Conservation (phyloP, 331 rosid genomes). For the Spiraea crenata region DNA sequence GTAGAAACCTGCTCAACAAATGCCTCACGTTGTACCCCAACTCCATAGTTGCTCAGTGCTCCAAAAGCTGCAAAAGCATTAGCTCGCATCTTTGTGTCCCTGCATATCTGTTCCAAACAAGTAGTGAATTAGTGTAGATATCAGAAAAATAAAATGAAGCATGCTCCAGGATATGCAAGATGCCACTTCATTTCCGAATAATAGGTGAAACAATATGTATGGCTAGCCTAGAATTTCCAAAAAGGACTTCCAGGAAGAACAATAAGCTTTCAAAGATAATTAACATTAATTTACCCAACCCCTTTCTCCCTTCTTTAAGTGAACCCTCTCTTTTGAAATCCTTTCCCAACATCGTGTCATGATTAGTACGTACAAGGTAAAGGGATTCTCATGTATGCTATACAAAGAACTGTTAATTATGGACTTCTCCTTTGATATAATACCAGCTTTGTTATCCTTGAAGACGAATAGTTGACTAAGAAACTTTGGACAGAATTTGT, state of each 20-base stretch:
- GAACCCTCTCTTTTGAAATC: not conserved
- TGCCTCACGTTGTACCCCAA: conserved; percentile 59
- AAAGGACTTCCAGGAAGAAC: not conserved
- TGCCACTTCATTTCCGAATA: not conserved
- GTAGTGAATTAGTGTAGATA: conserved; percentile 1
- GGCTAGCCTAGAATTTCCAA: not conserved
- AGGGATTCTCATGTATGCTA: not conserved
- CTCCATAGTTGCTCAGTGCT: conserved; percentile 67
- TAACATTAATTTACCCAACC: not conserved
- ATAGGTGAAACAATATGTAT: not conserved
- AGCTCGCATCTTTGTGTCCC: conserved; percentile 81
- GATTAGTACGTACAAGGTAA: not conserved
- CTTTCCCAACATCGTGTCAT: not conserved
- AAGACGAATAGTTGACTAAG: not conserved
- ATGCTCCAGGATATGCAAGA: conserved; percentile 14
- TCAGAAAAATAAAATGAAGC: conserved; percentile 7
- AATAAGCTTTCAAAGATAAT: not conserved
- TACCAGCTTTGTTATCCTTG: not conserved
- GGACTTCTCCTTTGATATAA: not conserved
- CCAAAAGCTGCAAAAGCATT: conserved; percentile 94
- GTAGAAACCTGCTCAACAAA: conserved; percentile 86
- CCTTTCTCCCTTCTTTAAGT: not conserved
- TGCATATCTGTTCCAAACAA: conserved; percentile 54
- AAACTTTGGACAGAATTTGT: not conserved
- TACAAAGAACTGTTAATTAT: not conserved